Conservation (phyloP, 2,329 filamentous ascomycete species). For the Colletotrichum endophyticum region DNA sequence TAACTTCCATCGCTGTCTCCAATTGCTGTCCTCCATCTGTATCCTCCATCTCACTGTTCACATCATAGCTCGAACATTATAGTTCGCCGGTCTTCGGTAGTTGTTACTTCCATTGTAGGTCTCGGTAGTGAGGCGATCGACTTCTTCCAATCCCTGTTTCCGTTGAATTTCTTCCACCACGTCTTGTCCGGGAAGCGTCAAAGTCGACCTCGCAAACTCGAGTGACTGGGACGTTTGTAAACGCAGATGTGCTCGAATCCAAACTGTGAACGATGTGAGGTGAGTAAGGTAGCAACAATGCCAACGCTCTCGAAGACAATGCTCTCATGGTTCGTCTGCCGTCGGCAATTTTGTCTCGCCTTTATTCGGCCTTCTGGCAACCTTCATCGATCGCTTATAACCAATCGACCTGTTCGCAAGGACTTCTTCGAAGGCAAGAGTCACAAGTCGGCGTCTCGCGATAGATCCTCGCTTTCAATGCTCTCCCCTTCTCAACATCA, state of each 20-base stretch:
- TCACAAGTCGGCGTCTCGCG: fast-evolving
- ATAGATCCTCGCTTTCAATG: neutral
- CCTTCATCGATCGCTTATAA: neutral
- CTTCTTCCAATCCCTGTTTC: neutral
- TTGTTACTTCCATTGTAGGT: neutral
- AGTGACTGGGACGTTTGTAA: too few species aligned
- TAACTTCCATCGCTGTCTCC: neutral
- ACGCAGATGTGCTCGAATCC: neutral
- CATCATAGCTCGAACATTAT: neutral
- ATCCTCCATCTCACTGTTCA: neutral
- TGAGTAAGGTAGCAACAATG: neutral
- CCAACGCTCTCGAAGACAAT: neutral
- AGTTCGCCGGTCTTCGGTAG: neutral
- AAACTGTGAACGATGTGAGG: neutral
- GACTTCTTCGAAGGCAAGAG: fast-evolving
- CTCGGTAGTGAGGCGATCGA: neutral
- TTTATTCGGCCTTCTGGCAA: neutral
- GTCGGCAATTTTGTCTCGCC: neutral
- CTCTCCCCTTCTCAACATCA: neutral
- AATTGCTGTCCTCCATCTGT: too few species aligned
- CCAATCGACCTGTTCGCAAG: fast-evolving
- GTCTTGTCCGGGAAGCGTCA: neutral
- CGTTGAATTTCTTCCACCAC: neutral
- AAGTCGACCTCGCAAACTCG: neutral
- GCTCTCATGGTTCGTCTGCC: fast-evolving